Conservation (phyloP, 2,329 filamentous ascomycete species). For the Sporothrix sp. region DNA sequence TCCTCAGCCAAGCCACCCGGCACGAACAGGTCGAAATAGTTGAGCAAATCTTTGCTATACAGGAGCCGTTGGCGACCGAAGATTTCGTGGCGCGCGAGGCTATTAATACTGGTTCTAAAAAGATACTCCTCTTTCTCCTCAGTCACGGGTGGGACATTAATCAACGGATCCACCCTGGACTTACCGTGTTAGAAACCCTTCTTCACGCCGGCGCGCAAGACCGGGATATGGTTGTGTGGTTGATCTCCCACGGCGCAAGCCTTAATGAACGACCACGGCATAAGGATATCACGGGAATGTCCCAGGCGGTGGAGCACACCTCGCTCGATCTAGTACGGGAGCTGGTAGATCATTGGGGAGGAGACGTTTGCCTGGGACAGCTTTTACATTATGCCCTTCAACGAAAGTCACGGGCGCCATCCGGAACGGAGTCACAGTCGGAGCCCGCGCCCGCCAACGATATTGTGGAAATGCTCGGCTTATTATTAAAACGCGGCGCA, state of each 20-base stretch:
- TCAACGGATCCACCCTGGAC: background rate
- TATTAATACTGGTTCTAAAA: background rate
- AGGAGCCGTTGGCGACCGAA: background rate
- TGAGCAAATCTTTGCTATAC: background rate
- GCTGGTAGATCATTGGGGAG: background rate
- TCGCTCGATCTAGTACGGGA: slow-evolving; percentile 5
- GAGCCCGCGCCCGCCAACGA: slow-evolving; percentile 1
- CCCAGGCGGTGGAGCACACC: background rate
- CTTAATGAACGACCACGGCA: background rate
- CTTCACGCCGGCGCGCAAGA: background rate
- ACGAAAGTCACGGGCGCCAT: background rate
- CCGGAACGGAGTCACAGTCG: background rate
- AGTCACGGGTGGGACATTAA: slow-evolving; percentile 7
- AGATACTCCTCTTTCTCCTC: slow-evolving; percentile 6
- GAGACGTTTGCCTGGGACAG: slow-evolving; percentile 5
- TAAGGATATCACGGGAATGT: slow-evolving; percentile 3
- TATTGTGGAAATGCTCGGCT: slow-evolving; percentile 25
- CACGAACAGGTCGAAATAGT: background rate
- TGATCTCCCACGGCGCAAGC: slow-evolving; percentile 5
- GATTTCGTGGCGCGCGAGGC: slow-evolving; percentile 7
- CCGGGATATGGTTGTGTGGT: slow-evolving; percentile 1
- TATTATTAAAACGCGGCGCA: slow-evolving; percentile 1
- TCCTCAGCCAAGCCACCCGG: background rate
- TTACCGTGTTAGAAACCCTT: background rate
- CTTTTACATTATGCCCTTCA: slow-evolving; percentile 1